These are phyloP conservation scores for Osmozyma mogii DNA, from an alignment of 805 yeast species.

Conservation along the genomic window DNA sequence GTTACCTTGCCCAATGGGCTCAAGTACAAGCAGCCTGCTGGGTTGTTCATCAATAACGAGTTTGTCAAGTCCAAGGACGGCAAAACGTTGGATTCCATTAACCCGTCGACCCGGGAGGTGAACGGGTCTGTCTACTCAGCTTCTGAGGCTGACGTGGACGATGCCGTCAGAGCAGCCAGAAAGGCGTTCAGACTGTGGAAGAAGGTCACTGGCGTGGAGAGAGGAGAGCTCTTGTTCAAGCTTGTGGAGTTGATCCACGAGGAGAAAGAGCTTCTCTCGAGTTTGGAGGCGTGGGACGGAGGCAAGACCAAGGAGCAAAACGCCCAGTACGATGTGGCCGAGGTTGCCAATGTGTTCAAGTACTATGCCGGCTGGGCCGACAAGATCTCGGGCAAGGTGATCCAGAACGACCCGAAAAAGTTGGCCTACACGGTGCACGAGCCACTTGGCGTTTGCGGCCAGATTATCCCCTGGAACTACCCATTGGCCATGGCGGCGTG, in stretches of 20 bases:
- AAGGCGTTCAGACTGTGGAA: conserved; percentile 39
- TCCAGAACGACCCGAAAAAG: conserved; percentile 37
- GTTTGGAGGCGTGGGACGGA: conserved; percentile 41
- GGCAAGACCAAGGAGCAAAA: conserved; percentile 41
- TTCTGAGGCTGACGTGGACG: conserved; percentile 34
- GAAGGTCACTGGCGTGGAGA: conserved; percentile 35
- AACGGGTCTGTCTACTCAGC: conserved; percentile 36
- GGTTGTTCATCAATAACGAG: conserved; percentile 53
- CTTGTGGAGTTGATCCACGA: conserved; percentile 29
- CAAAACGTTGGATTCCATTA: conserved; percentile 32
- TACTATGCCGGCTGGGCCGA: conserved; percentile 62
- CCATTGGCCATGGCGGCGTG: conserved; percentile 66
- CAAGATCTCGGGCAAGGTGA: conserved; percentile 40
- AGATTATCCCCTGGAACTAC: conserved; percentile 68
- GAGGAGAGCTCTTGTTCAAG: conserved; percentile 29
- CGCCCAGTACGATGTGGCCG: conserved; percentile 42
- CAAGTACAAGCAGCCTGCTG: conserved; percentile 49
- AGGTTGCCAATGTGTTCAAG: conserved; percentile 37
- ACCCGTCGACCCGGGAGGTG: conserved; percentile 37
- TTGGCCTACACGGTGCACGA: conserved; percentile 65
- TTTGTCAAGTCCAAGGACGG: conserved; percentile 30
- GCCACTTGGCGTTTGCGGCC: conserved; percentile 60
- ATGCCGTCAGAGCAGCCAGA: conserved; percentile 33
- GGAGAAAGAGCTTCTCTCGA: conserved; percentile 19
- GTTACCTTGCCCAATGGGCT: conserved; percentile 44